Conservation (phyloP, 2,329 filamentous ascomycete genomes). For the Aureobasidium leucospermi region DNA sequence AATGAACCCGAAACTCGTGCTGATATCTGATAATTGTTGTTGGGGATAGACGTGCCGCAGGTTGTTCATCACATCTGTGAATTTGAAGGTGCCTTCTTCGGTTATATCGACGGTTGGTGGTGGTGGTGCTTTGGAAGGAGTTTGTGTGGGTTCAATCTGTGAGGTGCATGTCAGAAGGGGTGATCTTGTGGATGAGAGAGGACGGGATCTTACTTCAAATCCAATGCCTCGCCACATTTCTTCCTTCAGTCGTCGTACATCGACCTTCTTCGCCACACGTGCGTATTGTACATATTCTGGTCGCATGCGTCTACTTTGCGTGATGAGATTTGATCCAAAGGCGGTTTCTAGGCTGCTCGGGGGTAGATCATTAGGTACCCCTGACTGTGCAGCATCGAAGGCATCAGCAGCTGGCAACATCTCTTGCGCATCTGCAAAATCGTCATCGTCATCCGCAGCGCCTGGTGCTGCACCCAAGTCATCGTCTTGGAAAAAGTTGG, state of each 20-base stretch:
- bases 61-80: constrained; percentile 86
- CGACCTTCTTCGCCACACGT: constrained; percentile 59
- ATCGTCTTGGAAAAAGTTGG: constrained; percentile 95
- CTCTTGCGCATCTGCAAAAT: constrained; percentile 75
- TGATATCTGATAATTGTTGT: constrained; percentile 84
- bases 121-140: constrained; percentile 25
- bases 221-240: constrained; percentile 60
- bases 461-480: constrained; percentile 61
- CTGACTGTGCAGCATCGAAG: constrained; percentile 31
- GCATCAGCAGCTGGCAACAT: constrained; percentile 63
- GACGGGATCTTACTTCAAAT: constrained; percentile 28
- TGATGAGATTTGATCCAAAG: constrained; percentile 56
- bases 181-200: not conserved
- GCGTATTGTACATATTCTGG: constrained; percentile 62
- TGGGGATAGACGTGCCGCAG: constrained; percentile 80
- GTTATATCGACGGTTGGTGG: constrained; percentile 30
- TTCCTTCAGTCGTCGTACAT: constrained; percentile 56
- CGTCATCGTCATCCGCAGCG: constrained; percentile 61
- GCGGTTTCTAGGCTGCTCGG: constrained; percentile 45
- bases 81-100: constrained; percentile 58
- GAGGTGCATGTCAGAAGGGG: not conserved
- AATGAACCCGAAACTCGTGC: constrained; percentile 89
- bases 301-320: constrained; percentile 51
- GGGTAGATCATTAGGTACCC: constrained; percentile 24
- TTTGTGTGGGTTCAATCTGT: constrained; percentile 30